phyloP scores from a whole-genome alignment of 2,329 filamentous ascomycete genomes.

The Paecilomyces formosus region DNA sequence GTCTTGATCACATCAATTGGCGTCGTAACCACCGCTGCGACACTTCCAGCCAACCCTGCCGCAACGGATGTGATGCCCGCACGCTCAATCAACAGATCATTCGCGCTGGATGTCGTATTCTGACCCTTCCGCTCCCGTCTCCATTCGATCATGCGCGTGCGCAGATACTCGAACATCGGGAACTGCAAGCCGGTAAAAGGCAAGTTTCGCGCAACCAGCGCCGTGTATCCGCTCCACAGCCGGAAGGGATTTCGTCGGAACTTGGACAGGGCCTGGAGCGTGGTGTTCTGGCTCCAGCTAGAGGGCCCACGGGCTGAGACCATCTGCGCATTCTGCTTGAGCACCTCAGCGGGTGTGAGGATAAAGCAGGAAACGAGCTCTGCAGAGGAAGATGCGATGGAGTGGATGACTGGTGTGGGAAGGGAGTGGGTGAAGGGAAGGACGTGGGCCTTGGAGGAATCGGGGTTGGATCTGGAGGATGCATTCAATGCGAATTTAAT shows the following conservation, averaged over 20 bases:
- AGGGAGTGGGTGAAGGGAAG: slow-evolving; percentile 36
- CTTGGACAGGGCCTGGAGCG: slow-evolving; percentile 48
- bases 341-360: slow-evolving; percentile 79
- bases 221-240: slow-evolving; percentile 66
- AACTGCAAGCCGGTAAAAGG: slow-evolving; percentile 87
- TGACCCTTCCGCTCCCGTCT: slow-evolving; percentile 22
- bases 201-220: slow-evolving; percentile 72
- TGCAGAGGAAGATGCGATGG: slow-evolving; percentile 64
- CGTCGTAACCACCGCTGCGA: slow-evolving; percentile 76
- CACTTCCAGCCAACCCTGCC: slow-evolving; percentile 64
- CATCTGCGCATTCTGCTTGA: slow-evolving; percentile 94
- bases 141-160: slow-evolving; percentile 44
- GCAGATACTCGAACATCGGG: slow-evolving; percentile 71
- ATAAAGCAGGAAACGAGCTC: slow-evolving; percentile 82
- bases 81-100: slow-evolving; percentile 50
- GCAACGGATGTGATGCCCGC: slow-evolving; percentile 64
- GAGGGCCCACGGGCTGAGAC: slow-evolving; percentile 31
- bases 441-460: background rate
- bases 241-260: slow-evolving; percentile 51
- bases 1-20: slow-evolving; percentile 89
- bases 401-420: slow-evolving; percentile 64
- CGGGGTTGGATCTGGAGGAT: slow-evolving; percentile 28
- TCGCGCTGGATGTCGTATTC: slow-evolving; percentile 25
- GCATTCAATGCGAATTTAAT: slow-evolving; percentile 58
- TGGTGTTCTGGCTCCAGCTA: slow-evolving; percentile 33